Evolutionary conservation across 2,329 filamentous ascomycete species (phyloP).

Genomic region (Ophiostoma quercus): DNA sequence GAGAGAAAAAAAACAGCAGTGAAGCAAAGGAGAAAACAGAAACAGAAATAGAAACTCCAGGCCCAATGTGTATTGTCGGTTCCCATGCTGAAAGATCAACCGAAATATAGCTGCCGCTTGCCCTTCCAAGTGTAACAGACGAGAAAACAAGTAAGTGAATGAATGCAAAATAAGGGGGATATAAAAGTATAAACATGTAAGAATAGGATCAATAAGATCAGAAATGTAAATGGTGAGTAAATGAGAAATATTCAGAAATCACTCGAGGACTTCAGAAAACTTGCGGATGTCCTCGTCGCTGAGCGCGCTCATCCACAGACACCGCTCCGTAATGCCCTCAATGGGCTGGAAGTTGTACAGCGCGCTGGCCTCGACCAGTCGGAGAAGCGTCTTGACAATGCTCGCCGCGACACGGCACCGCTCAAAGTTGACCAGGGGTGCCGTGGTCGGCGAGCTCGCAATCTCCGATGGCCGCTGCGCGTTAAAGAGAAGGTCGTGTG

Average conservation of each 20-base stretch:
- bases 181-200: not conserved
- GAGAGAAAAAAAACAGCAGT: slow-evolving; percentile 22
- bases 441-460: slow-evolving; percentile 58
- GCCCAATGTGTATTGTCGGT: not conserved
- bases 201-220: not conserved
- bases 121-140: not conserved
- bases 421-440: slow-evolving; percentile 77
- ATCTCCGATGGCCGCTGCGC: slow-evolving; percentile 72
- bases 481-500: slow-evolving; percentile 77
- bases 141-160: not conserved
- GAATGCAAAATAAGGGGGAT: not conserved
- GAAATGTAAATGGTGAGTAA: not conserved
- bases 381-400: slow-evolving; percentile 72
- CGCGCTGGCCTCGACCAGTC: slow-evolving; percentile 73
- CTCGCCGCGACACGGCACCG: slow-evolving; percentile 68
- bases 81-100: not conserved
- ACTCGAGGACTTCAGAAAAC: slow-evolving; percentile 48
- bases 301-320: slow-evolving; percentile 78
- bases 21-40: not conserved
- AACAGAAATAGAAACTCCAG: not conserved
- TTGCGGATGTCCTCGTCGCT: slow-evolving; percentile 67
- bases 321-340: slow-evolving; percentile 71
- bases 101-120: slow-evolving; percentile 11
- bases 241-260: not conserved
- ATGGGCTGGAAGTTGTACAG: slow-evolving; percentile 69